Conservation (phyloP, 495 filamentous ascomycete genomes). For the Talaromyces ruber region DNA sequence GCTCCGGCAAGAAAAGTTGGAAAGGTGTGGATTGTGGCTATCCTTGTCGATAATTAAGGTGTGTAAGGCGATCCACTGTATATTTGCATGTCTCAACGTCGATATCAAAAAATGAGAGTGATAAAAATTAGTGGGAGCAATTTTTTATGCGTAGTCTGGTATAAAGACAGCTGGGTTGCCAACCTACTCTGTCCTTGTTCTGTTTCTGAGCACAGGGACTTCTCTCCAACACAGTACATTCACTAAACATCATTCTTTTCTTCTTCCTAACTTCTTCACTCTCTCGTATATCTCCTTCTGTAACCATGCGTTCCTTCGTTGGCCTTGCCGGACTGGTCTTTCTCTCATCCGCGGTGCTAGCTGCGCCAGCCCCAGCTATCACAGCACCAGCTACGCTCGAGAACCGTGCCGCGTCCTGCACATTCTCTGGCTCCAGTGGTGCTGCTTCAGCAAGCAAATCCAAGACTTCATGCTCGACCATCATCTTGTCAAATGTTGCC, state of each 20-base stretch:
- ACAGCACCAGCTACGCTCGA: background rate
- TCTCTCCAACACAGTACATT: background rate
- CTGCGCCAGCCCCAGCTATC: background rate
- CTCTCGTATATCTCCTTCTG: background rate
- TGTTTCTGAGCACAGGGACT: background rate
- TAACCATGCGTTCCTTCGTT: constrained; percentile 1
- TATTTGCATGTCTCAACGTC: background rate
- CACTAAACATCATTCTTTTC: background rate
- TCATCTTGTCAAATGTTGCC: constrained; percentile 36
- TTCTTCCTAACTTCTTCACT: background rate
- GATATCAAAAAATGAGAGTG: background rate
- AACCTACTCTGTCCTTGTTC: background rate
- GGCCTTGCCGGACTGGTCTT: background rate
- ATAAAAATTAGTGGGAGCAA: background rate
- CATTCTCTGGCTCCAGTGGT: constrained; percentile 38
- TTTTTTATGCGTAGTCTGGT: background rate
- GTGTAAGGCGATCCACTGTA: background rate
- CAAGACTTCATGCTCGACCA: constrained; percentile 41
- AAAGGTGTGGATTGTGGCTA: background rate
- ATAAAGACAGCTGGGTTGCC: background rate
- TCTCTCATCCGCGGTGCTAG: background rate
- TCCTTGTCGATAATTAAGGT: background rate
- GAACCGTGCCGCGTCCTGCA: constrained; percentile 22
- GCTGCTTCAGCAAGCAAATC: constrained; percentile 32
- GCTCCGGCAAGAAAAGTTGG: background rate